These are phyloP conservation scores for Yamadazyma atmosphaerica DNA, from an alignment of 1,139 yeast species.

Conservation along the genomic window DNA sequence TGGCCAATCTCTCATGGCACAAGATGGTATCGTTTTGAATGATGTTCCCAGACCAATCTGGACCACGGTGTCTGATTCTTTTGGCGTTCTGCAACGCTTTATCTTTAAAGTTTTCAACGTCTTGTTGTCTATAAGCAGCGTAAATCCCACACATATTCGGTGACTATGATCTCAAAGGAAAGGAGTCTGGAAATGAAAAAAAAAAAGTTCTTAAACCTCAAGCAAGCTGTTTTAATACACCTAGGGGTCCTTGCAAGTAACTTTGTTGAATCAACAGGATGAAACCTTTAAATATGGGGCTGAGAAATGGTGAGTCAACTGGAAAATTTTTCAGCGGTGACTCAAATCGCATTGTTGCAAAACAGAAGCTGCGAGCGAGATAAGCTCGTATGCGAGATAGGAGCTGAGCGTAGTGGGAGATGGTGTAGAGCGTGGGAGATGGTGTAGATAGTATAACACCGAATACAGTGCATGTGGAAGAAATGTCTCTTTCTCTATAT, in stretches of 20 bases:
- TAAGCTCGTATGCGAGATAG: constrained; percentile 1
- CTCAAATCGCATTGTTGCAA: constrained; percentile 1
- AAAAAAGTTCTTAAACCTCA: neutral
- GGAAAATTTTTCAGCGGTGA: constrained; percentile 8
- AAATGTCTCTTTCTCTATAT: too few relatives aligned
- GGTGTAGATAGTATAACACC: too few relatives aligned
- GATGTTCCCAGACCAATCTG: constrained; percentile 96
- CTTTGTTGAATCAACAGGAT: too few relatives aligned
- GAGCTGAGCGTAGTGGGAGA: too few relatives aligned
- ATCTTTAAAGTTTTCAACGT: constrained; percentile 77
- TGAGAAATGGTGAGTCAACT: constrained; percentile 3
- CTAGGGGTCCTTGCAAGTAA: neutral
- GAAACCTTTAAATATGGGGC: neutral
- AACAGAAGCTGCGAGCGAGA: constrained; percentile 1
- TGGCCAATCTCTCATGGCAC: constrained; percentile 94
- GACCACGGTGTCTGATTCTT: constrained; percentile 96
- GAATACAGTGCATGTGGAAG: too few relatives aligned
- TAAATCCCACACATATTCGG: constrained; percentile 91
- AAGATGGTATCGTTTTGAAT: constrained; percentile 75
- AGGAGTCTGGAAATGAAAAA: neutral
- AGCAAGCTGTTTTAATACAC: neutral
- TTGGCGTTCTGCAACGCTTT: constrained; percentile 88
- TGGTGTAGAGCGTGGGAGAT: too few relatives aligned
- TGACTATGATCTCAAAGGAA: too few relatives aligned
- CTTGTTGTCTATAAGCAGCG: constrained; percentile 84